These are phyloP conservation scores for Beauveria rudraprayagi DNA, from an alignment of 2,329 filamentous ascomycete genomes.

Conservation along the genomic window DNA sequence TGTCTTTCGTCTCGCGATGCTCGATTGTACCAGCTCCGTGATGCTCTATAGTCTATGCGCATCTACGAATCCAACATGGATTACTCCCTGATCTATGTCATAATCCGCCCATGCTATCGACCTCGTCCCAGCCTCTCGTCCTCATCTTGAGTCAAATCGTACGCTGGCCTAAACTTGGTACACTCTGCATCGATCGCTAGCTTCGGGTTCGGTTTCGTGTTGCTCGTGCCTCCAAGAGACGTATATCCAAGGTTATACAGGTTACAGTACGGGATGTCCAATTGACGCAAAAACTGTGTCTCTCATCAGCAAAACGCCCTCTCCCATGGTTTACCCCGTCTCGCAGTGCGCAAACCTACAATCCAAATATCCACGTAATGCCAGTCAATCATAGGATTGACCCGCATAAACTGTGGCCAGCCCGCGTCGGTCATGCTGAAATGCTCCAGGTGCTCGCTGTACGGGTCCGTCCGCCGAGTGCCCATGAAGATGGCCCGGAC, in stretches of 20 bases:
- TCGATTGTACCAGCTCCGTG: not conserved
- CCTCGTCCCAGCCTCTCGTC: slow-evolving; percentile 74
- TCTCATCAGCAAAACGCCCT: slow-evolving; percentile 13
- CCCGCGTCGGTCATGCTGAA: slow-evolving; percentile 83
- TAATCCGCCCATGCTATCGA: slow-evolving; percentile 24
- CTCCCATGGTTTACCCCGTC: not conserved
- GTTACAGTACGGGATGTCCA: slow-evolving; percentile 74
- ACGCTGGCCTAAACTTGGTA: slow-evolving; percentile 59
- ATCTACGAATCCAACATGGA: not conserved
- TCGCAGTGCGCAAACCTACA: slow-evolving; percentile 44
- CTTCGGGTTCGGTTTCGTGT: slow-evolving; percentile 84
- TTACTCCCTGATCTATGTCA: not conserved
- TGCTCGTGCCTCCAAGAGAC: slow-evolving; percentile 78
- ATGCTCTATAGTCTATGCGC: slow-evolving; percentile 10
- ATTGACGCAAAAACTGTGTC: slow-evolving; percentile 67
- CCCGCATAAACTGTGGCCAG: slow-evolving; percentile 87
- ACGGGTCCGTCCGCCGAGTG: slow-evolving; percentile 88
- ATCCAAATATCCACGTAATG: slow-evolving; percentile 93
- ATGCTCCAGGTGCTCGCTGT: slow-evolving; percentile 67
- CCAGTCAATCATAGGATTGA: slow-evolving; percentile 97
- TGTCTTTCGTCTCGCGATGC: not conserved
- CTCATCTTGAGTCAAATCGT: slow-evolving; percentile 64
- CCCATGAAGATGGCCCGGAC: slow-evolving; percentile 52
- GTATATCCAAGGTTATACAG: slow-evolving; percentile 88
- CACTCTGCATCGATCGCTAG: slow-evolving; percentile 37